Conservation (phyloP, 768 basidiomycete genomes). For the Peribolospora baueri region DNA sequence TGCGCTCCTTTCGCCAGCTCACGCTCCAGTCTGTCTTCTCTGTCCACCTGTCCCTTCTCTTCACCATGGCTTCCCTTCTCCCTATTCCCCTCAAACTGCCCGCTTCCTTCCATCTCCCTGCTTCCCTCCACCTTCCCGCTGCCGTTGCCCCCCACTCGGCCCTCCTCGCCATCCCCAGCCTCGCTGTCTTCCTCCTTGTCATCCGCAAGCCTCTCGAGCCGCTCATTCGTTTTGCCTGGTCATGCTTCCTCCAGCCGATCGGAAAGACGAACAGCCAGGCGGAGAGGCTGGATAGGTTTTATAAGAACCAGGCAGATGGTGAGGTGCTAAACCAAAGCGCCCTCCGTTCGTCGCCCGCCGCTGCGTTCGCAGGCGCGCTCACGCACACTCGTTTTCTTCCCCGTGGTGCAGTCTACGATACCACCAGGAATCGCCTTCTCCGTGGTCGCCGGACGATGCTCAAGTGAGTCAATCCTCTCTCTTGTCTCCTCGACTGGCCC, state of each 20-base stretch:
- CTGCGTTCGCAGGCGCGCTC: neutral
- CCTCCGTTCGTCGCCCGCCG: no score
- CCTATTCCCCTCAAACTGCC: neutral
- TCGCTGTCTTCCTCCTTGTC: neutral
- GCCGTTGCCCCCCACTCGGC: neutral
- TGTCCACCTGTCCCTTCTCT: neutral
- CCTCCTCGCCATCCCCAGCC: neutral
- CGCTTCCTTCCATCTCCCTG: neutral
- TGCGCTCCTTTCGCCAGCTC: no score
- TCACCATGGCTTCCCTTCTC: neutral
- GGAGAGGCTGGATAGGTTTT: constrained; percentile 27
- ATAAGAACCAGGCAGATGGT: constrained; percentile 37
- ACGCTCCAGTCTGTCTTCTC: neutral
- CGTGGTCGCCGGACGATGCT: constrained; percentile 51
- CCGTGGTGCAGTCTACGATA: constrained; percentile 33
- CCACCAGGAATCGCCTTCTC: constrained; percentile 35
- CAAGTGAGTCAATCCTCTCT: constrained; percentile 11
- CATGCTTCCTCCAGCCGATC: constrained; percentile 22
- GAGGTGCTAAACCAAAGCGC: neutral
- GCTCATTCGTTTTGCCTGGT: constrained; percentile 18
- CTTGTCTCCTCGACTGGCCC: no score
- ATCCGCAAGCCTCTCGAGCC: constrained; percentile 1
- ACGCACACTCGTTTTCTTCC: neutral
- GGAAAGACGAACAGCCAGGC: constrained; percentile 14
- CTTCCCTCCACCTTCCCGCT: neutral